Evolutionary conservation across 2,329 filamentous ascomycete genomes (phyloP).

Genomic region (Taxawa tesnikishii): DNA sequence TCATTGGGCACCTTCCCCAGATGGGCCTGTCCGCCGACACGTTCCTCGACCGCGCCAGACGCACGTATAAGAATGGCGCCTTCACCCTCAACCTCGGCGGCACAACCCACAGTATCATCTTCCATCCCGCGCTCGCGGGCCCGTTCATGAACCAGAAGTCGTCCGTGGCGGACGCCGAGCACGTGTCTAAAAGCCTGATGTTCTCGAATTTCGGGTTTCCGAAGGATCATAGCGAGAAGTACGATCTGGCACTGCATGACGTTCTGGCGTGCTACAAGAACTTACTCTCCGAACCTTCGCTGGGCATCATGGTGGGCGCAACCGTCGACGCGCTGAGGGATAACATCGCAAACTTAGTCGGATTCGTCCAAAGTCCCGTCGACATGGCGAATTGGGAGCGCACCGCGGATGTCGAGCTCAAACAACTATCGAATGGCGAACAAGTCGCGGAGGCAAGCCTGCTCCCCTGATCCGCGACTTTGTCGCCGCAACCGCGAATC

Average conservation of each 20-base stretch:
- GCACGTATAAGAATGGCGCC: constrained; percentile 26
- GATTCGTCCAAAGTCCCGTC: constrained; percentile 45
- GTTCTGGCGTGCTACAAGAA: constrained; percentile 21
- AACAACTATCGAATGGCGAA: constrained; percentile 26
- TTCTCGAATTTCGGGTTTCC: constrained; percentile 29
- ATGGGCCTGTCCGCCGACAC: constrained; percentile 30
- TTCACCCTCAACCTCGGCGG: constrained; percentile 39
- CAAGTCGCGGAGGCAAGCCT: constrained; percentile 40
- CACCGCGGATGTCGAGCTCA: constrained; percentile 28
- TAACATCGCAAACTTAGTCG: constrained; percentile 43
- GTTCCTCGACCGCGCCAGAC: constrained; percentile 30
- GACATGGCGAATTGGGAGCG: constrained; percentile 54
- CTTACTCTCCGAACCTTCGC: constrained; percentile 35
- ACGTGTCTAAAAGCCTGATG: constrained; percentile 15
- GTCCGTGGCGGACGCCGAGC: constrained; percentile 17
- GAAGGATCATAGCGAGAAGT: constrained; percentile 20
- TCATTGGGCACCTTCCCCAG: constrained; percentile 43
- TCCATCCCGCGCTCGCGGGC: constrained; percentile 34
- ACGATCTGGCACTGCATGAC: constrained; percentile 24
- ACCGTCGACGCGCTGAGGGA: constrained; percentile 28
- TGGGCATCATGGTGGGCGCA: constrained; percentile 27
- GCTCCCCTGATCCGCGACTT: constrained; percentile 42
- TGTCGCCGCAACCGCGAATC: constrained; percentile 37
- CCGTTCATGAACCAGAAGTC: constrained; percentile 25
- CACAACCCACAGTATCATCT: constrained; percentile 36